Evolutionary conservation across 2,329 filamentous ascomycete genomes (phyloP).

Genomic region (Myrmaecium sp.): DNA sequence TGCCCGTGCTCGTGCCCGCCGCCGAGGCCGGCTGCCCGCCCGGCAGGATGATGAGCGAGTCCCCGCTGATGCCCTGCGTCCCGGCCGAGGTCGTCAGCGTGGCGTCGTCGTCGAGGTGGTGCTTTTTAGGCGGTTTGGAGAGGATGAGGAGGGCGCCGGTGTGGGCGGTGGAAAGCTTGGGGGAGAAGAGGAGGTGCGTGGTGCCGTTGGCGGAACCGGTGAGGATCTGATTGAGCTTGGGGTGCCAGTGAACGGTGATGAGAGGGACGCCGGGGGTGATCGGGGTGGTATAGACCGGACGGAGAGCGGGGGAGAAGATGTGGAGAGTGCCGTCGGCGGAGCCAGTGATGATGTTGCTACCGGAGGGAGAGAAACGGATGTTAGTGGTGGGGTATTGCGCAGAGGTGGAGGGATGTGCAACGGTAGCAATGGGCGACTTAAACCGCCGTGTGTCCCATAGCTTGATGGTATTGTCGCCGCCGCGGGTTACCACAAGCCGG

Average conservation of each 20-base stretch:
- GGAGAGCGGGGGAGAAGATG: slow-evolving; percentile 80
- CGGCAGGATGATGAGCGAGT: slow-evolving; percentile 53
- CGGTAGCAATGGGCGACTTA: slow-evolving; percentile 69
- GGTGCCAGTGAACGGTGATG: slow-evolving; percentile 78
- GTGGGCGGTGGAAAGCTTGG: slow-evolving; percentile 51
- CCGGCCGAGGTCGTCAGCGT: slow-evolving; percentile 71
- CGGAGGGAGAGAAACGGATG: slow-evolving; percentile 76
- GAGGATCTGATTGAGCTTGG: slow-evolving; percentile 88
- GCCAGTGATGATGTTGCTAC: slow-evolving; percentile 73
- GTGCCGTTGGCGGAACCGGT: slow-evolving; percentile 85
- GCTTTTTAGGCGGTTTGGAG: slow-evolving; percentile 83
- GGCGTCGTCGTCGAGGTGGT: slow-evolving; percentile 88
- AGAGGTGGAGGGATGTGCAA: slow-evolving; percentile 66
- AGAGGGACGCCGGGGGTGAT: slow-evolving; percentile 74
- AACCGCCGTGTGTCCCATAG: slow-evolving; percentile 96
- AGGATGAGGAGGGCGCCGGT: slow-evolving; percentile 71
- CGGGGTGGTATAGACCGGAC: slow-evolving; percentile 67
- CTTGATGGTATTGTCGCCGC: slow-evolving; percentile 85
- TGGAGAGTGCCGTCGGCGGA: slow-evolving; percentile 74
- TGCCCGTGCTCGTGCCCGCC: slow-evolving; percentile 22
- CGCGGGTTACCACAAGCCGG: slow-evolving; percentile 74
- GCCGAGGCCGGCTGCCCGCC: slow-evolving; percentile 39
- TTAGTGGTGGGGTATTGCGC: slow-evolving; percentile 70
- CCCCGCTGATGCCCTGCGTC: slow-evolving; percentile 65
- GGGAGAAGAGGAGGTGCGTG: slow-evolving; percentile 81